Percentiles rank a stretch among this genome's conserved stretches.
Conservation (phyloP, 2,329 filamentous ascomycete genomes). For the Neodidymelliopsis sp. region DNA sequence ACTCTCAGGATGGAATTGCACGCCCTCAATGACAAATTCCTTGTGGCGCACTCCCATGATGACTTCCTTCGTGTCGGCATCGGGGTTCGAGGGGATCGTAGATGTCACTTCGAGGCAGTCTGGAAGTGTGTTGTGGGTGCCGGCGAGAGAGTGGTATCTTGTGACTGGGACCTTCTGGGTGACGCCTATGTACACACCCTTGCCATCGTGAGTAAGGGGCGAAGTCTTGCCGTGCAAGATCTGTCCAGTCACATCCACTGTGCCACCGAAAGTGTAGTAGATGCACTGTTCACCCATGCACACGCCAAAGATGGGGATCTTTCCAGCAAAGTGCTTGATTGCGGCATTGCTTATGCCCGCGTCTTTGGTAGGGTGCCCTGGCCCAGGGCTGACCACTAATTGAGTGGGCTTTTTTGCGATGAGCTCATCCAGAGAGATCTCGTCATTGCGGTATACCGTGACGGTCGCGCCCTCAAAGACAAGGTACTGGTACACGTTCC, state of each 20-base stretch:
- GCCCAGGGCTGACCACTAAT: conserved; percentile 92
- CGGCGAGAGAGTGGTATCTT: conserved; percentile 94
- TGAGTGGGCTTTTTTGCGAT: conserved; percentile 87
- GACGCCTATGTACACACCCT: conserved; percentile 89
- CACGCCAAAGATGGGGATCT: conserved; percentile 94
- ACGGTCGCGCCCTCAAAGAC: conserved; percentile 94
- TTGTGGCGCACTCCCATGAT: conserved; percentile 98
- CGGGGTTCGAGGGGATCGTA: conserved; percentile 76
- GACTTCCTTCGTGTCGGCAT: conserved; percentile 78
- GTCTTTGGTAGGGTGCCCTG: conserved; percentile 89
- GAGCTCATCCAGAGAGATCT: conserved; percentile 84
- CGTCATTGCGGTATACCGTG: conserved; percentile 89
- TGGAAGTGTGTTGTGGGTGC: conserved; percentile 86
- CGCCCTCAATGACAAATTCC: conserved; percentile 87
- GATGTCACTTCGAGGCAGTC: conserved; percentile 88
- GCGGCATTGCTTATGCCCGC: conserved; percentile 93
- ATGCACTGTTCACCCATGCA: conserved; percentile 99
- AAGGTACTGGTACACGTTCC: conserved; percentile 99
- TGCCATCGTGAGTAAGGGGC: conserved; percentile 83
- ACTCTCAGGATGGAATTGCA: conserved; percentile 98
- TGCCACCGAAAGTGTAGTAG: conserved; percentile 89
- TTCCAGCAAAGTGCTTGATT: conserved; percentile 89
- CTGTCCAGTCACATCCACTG: conserved; percentile 91
- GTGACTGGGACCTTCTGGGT: conserved; percentile 85
- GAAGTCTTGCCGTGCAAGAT: conserved; percentile 98